A percentile compares a stretch with the other conserved stretches of the same genome.
phyloP scores from a whole-genome alignment of 768 basidiomycete species.

The Termitomyces sp. region DNA sequence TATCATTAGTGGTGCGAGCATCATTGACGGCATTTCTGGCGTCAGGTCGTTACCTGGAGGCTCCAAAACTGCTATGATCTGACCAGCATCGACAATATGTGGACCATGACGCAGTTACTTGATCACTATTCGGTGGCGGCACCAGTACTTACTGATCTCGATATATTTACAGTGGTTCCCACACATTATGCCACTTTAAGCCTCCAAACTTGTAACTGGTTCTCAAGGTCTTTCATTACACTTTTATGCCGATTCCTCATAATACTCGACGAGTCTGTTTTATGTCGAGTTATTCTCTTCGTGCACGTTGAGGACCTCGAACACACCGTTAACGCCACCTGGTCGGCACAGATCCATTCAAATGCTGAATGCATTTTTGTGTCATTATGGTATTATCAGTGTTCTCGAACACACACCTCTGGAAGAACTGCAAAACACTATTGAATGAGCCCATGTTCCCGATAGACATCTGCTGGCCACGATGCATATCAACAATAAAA shows the following conservation, averaged over 20 bases:
- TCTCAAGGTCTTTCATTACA: constrained; percentile 6
- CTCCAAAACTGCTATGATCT: constrained; percentile 40
- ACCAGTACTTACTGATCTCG: not conserved
- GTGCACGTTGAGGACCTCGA: constrained; percentile 16
- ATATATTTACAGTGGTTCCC: constrained; percentile 2
- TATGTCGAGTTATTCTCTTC: constrained; percentile 17
- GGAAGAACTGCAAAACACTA: too few relatives aligned
- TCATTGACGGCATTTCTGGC: constrained; percentile 65
- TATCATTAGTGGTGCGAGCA: constrained; percentile 73
- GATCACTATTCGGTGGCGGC: not conserved
- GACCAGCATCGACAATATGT: constrained; percentile 4
- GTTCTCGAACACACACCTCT: not conserved
- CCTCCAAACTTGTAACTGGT: constrained; percentile 21
- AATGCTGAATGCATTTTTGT: constrained; percentile 8
- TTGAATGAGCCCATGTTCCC: not conserved
- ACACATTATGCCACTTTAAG: constrained; percentile 14
- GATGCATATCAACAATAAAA: too few relatives aligned
- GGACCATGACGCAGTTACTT: not conserved
- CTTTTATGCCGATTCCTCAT: constrained; percentile 9
- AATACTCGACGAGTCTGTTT: constrained; percentile 42
- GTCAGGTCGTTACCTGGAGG: constrained; percentile 22
- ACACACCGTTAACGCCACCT: constrained; percentile 16
- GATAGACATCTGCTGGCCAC: not conserved
- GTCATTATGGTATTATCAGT: not conserved
- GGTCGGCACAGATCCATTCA: constrained; percentile 2